Conservation (phyloP, 768 basidiomycete species). For the Cantharellus anzutake region DNA sequence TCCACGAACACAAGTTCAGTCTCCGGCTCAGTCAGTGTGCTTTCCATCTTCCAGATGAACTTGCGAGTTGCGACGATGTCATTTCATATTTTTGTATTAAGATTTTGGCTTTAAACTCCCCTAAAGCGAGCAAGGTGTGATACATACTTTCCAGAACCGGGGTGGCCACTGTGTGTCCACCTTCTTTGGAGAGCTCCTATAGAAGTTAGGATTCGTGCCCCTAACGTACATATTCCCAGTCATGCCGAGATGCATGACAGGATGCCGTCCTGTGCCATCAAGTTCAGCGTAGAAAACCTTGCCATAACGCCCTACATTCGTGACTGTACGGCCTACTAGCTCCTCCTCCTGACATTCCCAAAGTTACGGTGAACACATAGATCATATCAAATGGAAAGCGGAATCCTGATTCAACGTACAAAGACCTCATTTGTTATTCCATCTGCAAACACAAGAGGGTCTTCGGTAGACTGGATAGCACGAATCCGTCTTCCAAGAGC, state of each 20-base stretch:
- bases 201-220: neutral
- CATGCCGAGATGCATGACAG: constrained; percentile 72
- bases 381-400: neutral
- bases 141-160: constrained; percentile 4
- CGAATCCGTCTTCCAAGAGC: constrained; percentile 34
- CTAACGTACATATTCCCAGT: constrained; percentile 18
- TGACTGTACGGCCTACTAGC: constrained; percentile 20
- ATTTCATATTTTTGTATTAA: too few relatives aligned
- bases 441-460: constrained; percentile 34
- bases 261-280: constrained; percentile 38
- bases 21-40: neutral
- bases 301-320: constrained; percentile 17
- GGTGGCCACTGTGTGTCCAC: constrained; percentile 5
- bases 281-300: constrained; percentile 37
- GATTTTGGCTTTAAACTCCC: too few relatives aligned
- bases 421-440: constrained; percentile 38
- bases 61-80: too few relatives aligned
- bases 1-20: constrained; percentile 50
- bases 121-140: too few relatives aligned
- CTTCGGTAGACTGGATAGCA: constrained; percentile 37
- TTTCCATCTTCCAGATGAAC: neutral
- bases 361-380: neutral
- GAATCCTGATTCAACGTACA: constrained; percentile 22
- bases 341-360: constrained; percentile 30
- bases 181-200: neutral